Percentiles rank a stretch among this genome's conserved stretches.
These are phyloP conservation scores for Plasmopara halstedii DNA, from an alignment of 352 stramenopile species.

Conservation along the genomic window DNA sequence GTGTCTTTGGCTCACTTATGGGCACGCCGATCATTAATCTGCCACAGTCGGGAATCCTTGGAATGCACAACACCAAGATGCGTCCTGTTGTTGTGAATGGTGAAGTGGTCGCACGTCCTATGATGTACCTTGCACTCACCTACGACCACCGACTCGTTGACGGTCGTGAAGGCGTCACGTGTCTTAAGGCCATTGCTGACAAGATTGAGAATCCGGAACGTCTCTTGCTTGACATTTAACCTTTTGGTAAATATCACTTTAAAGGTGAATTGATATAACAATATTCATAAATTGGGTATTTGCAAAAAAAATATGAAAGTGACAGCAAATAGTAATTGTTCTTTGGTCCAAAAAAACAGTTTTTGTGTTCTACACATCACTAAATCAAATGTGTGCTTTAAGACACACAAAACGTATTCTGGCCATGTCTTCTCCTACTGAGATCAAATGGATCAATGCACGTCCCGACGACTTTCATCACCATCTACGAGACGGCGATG, in stretches of 20 bases:
- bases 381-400: background rate
- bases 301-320: background rate
- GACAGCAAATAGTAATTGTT: background rate
- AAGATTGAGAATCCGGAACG: constrained; percentile 96
- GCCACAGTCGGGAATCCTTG: constrained; percentile 97
- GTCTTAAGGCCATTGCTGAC: constrained; percentile 96
- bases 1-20: constrained; percentile 89
- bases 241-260: background rate
- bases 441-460: constrained; percentile 34
- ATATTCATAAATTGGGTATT: background rate
- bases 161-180: constrained; percentile 97
- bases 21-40: constrained; percentile 99
- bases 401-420: too few species aligned
- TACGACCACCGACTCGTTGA: constrained; percentile 99
- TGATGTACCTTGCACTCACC: constrained; percentile 99
- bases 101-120: constrained; percentile 94
- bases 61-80: constrained; percentile 99
- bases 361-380: background rate
- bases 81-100: constrained; percentile 91
- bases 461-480: constrained; percentile 96
- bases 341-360: background rate
- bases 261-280: background rate
- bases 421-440: constrained; percentile 12
- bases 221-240: constrained; percentile 94
- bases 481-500: constrained; percentile 92